Evolutionary conservation across 768 basidiomycete species (phyloP).

Genomic region (Mycena venus): DNA sequence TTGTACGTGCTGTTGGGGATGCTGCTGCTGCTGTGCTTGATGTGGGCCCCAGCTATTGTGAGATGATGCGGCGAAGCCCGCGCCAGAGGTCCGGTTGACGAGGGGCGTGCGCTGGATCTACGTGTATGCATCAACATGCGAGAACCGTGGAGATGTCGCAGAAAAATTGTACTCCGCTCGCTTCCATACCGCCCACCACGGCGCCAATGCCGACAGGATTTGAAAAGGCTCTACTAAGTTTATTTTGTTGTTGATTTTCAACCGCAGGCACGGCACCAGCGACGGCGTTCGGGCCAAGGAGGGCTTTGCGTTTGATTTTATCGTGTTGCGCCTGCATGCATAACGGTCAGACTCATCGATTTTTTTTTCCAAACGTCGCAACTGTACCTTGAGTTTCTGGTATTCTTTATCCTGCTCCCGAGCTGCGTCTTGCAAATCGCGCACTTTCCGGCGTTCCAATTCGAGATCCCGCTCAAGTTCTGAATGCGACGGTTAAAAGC

Average conservation of each 20-base stretch:
- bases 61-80: slow-evolving; percentile 41
- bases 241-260: slow-evolving; percentile 44
- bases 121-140: neutral
- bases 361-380: neutral
- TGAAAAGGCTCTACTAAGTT: slow-evolving; percentile 41
- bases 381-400: slow-evolving; percentile 81
- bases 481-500: slow-evolving; percentile 40
- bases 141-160: slow-evolving; percentile 2
- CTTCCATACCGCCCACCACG: slow-evolving; percentile 77
- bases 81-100: slow-evolving; percentile 59
- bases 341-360: neutral
- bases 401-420: slow-evolving; percentile 90
- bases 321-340: slow-evolving; percentile 75
- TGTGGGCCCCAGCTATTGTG: slow-evolving; percentile 48
- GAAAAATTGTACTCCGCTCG: slow-evolving; percentile 62
- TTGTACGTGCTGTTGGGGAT: slow-evolving; percentile 23
- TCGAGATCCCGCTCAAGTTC: slow-evolving; percentile 88
- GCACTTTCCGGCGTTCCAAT: slow-evolving; percentile 78
- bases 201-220: slow-evolving; percentile 62
- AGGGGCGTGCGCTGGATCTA: slow-evolving; percentile 83
- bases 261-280: slow-evolving; percentile 30
- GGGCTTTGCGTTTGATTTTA: slow-evolving; percentile 84
- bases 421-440: slow-evolving; percentile 80
- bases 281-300: slow-evolving; percentile 63
- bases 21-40: slow-evolving; percentile 45